Evolutionary conservation across 2,329 filamentous ascomycete species (phyloP).

Genomic region (Aspergillus tubingensis): DNA sequence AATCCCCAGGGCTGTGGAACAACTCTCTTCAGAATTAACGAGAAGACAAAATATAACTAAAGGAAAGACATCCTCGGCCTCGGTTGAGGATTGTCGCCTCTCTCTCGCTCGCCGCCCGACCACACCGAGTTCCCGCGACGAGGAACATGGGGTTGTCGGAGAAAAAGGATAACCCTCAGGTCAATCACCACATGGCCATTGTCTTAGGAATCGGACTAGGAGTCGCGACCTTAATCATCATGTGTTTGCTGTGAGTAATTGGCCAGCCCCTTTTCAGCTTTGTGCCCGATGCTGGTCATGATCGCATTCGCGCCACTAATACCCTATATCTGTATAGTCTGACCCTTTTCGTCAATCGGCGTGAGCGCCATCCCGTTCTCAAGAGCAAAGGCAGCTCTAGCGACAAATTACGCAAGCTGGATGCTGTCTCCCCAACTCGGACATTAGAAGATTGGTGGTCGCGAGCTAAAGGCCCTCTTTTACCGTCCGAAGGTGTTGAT

Average conservation of each 20-base stretch:
- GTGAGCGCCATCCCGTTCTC: conserved; percentile 22
- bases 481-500: conserved; percentile 36
- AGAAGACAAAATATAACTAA: background rate
- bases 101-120: background rate
- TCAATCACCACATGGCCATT: conserved; percentile 34
- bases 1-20: background rate
- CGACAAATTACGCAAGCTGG: conserved; percentile 38
- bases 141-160: conserved; percentile 21
- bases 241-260: conserved; percentile 35
- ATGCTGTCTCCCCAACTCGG: conserved; percentile 38
- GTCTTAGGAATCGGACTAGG: conserved; percentile 36
- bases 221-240: conserved; percentile 32
- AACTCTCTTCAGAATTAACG: background rate
- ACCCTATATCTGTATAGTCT: conserved; percentile 17
- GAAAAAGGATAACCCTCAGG: conserved; percentile 20
- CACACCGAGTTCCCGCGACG: conserved; percentile 7
- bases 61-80: background rate
- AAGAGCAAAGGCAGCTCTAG: conserved; percentile 26
- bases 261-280: background rate
- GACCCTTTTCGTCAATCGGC: conserved; percentile 38
- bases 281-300: background rate
- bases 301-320: background rate
- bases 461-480: conserved; percentile 33
- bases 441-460: conserved; percentile 43
- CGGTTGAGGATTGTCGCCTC: background rate